phyloP scores from a whole-genome alignment of 345 rosid species.

The Sisymbrium irio region DNA sequence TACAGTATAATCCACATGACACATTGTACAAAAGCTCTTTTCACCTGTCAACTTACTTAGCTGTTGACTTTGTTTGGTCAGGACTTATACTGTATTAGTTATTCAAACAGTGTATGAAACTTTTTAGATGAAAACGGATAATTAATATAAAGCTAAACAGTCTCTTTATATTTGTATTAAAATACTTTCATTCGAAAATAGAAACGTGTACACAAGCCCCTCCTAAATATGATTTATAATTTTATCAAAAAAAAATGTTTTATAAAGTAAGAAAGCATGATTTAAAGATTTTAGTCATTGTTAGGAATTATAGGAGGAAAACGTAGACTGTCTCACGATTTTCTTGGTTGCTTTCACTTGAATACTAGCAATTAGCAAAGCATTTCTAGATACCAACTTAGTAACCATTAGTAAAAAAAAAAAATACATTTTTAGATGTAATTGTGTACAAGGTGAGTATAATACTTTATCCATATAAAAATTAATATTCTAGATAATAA shows the following conservation, averaged over 20 bases:
- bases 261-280: not conserved
- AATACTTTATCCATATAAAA: not conserved
- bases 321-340: slow-evolving; percentile 3
- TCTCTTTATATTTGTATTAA: not conserved
- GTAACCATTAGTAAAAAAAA: not conserved
- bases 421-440: not conserved
- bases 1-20: slow-evolving; percentile 12
- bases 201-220: slow-evolving; percentile 22
- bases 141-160: not conserved
- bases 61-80: slow-evolving; percentile 22
- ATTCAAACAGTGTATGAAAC: not conserved
- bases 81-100: not conserved
- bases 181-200: not conserved
- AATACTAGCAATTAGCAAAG: not conserved
- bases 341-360: not conserved
- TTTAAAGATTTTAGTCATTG: not conserved
- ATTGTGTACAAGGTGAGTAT: not conserved
- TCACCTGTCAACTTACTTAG: slow-evolving; percentile 27
- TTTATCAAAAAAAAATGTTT: too few relatives aligned
- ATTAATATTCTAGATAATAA: not conserved
- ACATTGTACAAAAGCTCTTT: slow-evolving; percentile 15
- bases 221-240: too few relatives aligned
- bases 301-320: not conserved
- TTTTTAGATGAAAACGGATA: not conserved
- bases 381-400: not conserved